Percentiles rank a stretch among this genome's conserved stretches.
Conservation (phyloP, 1,284 basidiomycete species). For the Rhodotorula sp. region DNA sequence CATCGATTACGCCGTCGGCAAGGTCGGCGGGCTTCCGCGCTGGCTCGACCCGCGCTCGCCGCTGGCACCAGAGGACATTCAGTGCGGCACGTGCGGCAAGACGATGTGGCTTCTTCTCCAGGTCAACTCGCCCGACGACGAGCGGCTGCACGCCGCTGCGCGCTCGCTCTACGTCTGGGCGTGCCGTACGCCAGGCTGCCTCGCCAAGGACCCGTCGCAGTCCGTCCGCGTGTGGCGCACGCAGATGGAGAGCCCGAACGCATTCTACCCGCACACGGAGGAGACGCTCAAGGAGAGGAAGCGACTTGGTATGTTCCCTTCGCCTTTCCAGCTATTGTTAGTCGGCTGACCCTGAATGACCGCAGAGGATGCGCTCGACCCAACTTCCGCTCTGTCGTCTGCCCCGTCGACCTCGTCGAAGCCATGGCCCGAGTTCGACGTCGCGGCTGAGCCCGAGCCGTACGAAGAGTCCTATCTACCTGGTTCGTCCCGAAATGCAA, state of each 20-base stretch:
- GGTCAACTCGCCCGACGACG: slow-evolving; percentile 41
- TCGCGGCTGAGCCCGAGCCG: slow-evolving; percentile 34
- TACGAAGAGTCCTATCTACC: slow-evolving; percentile 41
- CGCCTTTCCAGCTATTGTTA: too few relatives aligned
- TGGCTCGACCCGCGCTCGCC: slow-evolving; percentile 38
- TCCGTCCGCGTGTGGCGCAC: slow-evolving; percentile 26
- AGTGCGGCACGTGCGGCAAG: slow-evolving; percentile 21
- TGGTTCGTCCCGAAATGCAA: not conserved
- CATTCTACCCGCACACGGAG: slow-evolving; percentile 37
- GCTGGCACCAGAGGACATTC: slow-evolving; percentile 12
- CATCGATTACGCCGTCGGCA: slow-evolving; percentile 36
- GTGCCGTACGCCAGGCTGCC: slow-evolving; percentile 21
- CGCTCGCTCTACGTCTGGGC: slow-evolving; percentile 36
- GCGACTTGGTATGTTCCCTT: slow-evolving; percentile 1
- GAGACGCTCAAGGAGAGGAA: slow-evolving; percentile 14
- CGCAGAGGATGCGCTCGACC: slow-evolving; percentile 15
- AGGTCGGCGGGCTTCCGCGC: slow-evolving; percentile 31
- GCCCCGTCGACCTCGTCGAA: not conserved
- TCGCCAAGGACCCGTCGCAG: slow-evolving; percentile 1
- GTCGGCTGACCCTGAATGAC: too few relatives aligned
- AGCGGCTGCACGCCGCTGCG: slow-evolving; percentile 29
- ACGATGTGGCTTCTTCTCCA: slow-evolving; percentile 35
- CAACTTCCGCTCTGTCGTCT: not conserved
- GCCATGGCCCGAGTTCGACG: slow-evolving; percentile 34
- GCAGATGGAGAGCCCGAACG: slow-evolving; percentile 39